Evolutionary conservation across 352 stramenopile genomes (phyloP), one percentile per base, ranked within the genome.

Genomic region (Phytophthora litchii): DNA sequence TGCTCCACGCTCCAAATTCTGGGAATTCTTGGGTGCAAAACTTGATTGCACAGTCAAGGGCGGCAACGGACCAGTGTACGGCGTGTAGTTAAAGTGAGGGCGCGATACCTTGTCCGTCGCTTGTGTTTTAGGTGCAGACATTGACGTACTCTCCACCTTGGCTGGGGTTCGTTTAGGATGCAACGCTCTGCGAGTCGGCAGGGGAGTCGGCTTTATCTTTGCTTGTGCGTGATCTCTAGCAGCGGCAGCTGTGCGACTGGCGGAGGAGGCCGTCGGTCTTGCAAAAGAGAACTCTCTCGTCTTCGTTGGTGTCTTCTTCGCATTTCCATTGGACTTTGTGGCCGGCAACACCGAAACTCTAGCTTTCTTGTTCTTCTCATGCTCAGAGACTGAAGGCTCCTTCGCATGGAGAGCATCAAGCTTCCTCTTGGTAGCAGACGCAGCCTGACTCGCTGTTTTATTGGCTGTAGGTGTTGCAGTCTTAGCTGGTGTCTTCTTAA

Each of bases 31-130:
- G 6, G 81, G 79, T 17, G 81, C 74, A 69, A 88, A 91, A 13
- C 78, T 64, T 14, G 81, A 85, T n/a, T 89, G 75, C 2, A 83
- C 78, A 10, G 70, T 69, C 56, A 78, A 78, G 12, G 78, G 63
- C 13, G 83, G 83, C 46, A 92, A 47, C 2, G 79, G 80, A 1
- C 83, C 83, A 31, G 53, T 80, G 63, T 92, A 87, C n/a, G 83
- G 83, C 50, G 80, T 90, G 66, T 88, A 92, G 44, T 19, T 56
- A 27, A 58, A 67, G 32, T 72, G 63, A 31, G 50, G n/a, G 20
- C 65, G 61, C 10, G 45, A 53, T 13, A 44, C 25, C 32, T 70
- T 70, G 13, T 67, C 46, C 10, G 35, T 51, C 8, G 31, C 25
- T 13, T 49, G 44, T 3, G 54, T 66, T 45, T 57, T 70, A 6